These are phyloP conservation scores for Mycena amicta DNA, from an alignment of 768 basidiomycete species.

Conservation along the genomic window DNA sequence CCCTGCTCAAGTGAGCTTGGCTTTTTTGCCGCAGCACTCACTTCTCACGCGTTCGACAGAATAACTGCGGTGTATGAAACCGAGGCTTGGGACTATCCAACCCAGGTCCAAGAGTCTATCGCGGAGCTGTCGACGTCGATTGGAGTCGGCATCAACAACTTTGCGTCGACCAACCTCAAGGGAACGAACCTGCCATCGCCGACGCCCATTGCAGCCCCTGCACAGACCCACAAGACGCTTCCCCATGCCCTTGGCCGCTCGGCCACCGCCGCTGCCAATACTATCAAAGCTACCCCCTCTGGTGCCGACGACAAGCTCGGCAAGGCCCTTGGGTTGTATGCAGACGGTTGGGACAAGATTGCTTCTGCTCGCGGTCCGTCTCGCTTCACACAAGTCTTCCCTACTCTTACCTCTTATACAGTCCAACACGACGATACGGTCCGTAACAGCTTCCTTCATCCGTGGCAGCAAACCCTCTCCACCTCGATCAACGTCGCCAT, in stretches of 20 bases:
- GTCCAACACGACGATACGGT: constrained; percentile 79
- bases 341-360: constrained; percentile 81
- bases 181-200: constrained; percentile 86
- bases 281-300: constrained; percentile 46
- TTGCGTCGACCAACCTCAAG: constrained; percentile 86
- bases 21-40: background rate
- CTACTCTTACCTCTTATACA: background rate
- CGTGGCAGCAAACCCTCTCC: constrained; percentile 87
- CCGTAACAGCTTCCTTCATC: constrained; percentile 65
- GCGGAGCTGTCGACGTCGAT: constrained; percentile 72
- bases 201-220: constrained; percentile 55
- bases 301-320: constrained; percentile 70
- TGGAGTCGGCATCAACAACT: constrained; percentile 74
- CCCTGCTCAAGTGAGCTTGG: constrained; percentile 68
- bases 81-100: constrained; percentile 89
- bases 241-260: constrained; percentile 92
- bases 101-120: constrained; percentile 75
- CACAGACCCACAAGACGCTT: constrained; percentile 88
- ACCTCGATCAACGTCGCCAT: constrained; percentile 86
- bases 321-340: constrained; percentile 77
- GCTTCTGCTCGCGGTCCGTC: constrained; percentile 58
- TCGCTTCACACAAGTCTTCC: no score
- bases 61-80: constrained; percentile 87
- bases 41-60: constrained; percentile 40
- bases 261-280: constrained; percentile 58